Evolutionary conservation across 148 eudicot genomes (phyloP).

Genomic region (Camellia lanceoleosa): DNA sequence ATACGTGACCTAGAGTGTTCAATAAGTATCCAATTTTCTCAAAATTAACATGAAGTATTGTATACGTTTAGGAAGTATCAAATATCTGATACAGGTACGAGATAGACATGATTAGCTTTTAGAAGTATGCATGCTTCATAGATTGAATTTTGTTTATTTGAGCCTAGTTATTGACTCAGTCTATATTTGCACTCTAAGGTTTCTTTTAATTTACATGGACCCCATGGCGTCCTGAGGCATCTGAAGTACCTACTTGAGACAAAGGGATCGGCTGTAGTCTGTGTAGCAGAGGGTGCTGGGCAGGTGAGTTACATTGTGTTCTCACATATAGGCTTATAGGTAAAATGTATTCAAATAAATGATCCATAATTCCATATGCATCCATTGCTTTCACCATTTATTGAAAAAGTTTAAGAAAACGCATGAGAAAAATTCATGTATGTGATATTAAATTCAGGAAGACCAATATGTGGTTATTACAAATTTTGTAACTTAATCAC

Average conservation of each 20-base stretch:
- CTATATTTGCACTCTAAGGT: slow-evolving; percentile 39
- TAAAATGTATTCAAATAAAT: neutral
- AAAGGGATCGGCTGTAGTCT: slow-evolving; percentile 94
- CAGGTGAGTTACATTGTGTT: slow-evolving; percentile 55
- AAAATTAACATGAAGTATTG: no score
- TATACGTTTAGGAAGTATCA: no score
- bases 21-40: no score
- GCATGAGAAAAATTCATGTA: neutral
- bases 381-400: neutral
- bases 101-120: no score
- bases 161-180: slow-evolving; percentile 13
- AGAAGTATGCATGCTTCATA: no score
- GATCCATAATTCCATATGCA: slow-evolving; percentile 4
- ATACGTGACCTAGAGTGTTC: no score
- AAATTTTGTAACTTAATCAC: neutral
- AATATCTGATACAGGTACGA: no score
- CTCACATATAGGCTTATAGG: neutral
- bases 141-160: neutral
- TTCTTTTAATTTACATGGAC: slow-evolving; percentile 81
- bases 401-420: neutral
- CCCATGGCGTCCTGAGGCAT: slow-evolving; percentile 89
- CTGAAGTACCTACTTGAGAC: slow-evolving; percentile 73
- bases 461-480: no score
- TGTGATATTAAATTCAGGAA: neutral
- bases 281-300: slow-evolving; percentile 98